A percentile compares a stretch with the other conserved stretches of the same genome.
phyloP scores from a whole-genome alignment of 2,329 filamentous ascomycete species.

The Aspergillus sp. region DNA sequence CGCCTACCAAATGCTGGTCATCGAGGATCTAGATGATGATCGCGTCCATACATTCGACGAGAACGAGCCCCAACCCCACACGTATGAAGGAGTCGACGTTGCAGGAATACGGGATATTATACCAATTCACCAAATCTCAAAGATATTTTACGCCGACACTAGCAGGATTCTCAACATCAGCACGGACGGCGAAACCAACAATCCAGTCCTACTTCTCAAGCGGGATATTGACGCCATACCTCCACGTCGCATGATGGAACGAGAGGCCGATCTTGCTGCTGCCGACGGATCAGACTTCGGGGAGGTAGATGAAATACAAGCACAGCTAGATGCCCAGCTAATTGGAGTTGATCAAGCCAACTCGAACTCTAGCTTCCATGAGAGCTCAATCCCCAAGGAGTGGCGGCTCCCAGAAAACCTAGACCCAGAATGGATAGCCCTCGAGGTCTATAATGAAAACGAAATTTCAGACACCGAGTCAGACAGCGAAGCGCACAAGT shows the following conservation, averaged over 20 bases:
- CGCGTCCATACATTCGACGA: constrained; percentile 70
- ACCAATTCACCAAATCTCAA: constrained; percentile 77
- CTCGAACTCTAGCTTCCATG: constrained; percentile 29
- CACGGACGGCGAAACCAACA: constrained; percentile 68
- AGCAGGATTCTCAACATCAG: constrained; percentile 87
- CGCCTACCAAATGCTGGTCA: constrained; percentile 77
- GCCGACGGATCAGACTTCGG: constrained; percentile 34
- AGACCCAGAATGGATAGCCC: constrained; percentile 88
- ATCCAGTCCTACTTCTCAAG: constrained; percentile 75
- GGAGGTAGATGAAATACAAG: constrained; percentile 46
- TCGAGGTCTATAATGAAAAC: constrained; percentile 77
- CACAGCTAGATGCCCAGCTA: constrained; percentile 45
- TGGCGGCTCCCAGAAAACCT: constrained; percentile 74
- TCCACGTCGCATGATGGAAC: constrained; percentile 62
- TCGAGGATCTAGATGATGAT: constrained; percentile 80
- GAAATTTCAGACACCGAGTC: constrained; percentile 61
- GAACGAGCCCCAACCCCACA: constrained; percentile 57
- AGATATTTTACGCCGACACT: constrained; percentile 91
- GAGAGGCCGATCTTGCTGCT: constrained; percentile 41
- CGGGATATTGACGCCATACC: constrained; percentile 68
- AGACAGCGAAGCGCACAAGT: constrained; percentile 39
- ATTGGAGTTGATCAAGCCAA: constrained; percentile 22
- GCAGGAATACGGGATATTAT: constrained; percentile 70
- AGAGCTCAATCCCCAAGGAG: constrained; percentile 42
- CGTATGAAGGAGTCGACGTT: constrained; percentile 63